phyloP scores from a whole-genome alignment of 208 protist species.

The Wallacemonas sp. region DNA sequence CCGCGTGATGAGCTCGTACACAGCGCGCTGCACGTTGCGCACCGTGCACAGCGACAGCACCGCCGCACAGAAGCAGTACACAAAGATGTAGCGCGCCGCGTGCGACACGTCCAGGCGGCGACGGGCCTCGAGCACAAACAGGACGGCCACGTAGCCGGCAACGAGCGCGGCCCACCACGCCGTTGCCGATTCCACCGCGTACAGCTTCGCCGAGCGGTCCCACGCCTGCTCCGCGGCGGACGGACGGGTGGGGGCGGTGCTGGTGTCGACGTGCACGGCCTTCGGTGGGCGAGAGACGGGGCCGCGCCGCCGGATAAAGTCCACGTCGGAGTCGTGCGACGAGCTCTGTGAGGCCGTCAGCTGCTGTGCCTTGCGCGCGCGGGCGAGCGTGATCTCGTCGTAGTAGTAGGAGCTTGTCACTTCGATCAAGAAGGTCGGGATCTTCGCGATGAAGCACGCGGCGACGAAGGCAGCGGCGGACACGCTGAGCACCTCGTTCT shows the following conservation, averaged over 20 bases:
- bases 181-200: neutral
- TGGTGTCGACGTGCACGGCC: neutral
- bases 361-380: conserved; percentile 9
- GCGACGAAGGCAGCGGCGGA: conserved; percentile 55
- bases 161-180: conserved; percentile 66
- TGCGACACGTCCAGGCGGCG: conserved; percentile 34
- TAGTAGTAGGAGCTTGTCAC: conserved; percentile 74
- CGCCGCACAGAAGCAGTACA: conserved; percentile 38
- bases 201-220: conserved; percentile 13
- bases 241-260: neutral
- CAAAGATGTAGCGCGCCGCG: conserved; percentile 31
- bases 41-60: conserved; percentile 51
- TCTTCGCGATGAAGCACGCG: conserved; percentile 77
- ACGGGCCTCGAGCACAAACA: conserved; percentile 57
- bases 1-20: conserved; percentile 83
- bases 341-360: neutral
- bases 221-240: neutral
- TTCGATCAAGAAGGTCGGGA: conserved; percentile 78
- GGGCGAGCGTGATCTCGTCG: conserved; percentile 32
- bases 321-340: neutral
- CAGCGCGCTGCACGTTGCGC: conserved; percentile 77
- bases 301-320: no score
- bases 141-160: conserved; percentile 46
- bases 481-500: conserved; percentile 56
- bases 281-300: neutral